phyloP scores from a whole-genome alignment of 371 early-diverging fungal genomes.

The Mucor lusitanicus region DNA sequence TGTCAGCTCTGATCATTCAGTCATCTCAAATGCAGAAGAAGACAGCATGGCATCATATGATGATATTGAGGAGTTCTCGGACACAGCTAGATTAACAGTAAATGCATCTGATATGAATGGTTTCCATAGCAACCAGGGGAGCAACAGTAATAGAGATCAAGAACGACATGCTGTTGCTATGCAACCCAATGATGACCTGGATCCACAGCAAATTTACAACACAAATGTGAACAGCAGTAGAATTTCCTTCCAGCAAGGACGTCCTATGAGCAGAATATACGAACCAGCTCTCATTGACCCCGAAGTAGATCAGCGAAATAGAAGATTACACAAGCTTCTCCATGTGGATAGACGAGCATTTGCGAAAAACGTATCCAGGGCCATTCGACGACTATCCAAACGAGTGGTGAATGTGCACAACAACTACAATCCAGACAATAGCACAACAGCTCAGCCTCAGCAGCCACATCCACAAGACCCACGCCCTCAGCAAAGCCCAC shows the following conservation, averaged over 20 bases:
- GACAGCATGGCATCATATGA: slow-evolving; percentile 8
- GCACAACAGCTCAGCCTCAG: background rate
- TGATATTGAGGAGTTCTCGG: slow-evolving; percentile 37
- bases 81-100: slow-evolving; percentile 41
- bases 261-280: slow-evolving; percentile 12
- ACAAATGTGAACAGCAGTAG: background rate
- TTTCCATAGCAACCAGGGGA: background rate
- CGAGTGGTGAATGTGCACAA: slow-evolving; percentile 38
- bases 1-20: background rate
- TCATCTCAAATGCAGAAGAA: background rate
- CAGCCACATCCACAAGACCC: background rate
- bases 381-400: slow-evolving; percentile 28
- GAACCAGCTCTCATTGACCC: slow-evolving; percentile 29
- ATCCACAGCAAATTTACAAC: slow-evolving; percentile 1
- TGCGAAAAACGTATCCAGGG: slow-evolving; percentile 12
- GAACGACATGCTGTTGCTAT: background rate
- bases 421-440: slow-evolving; percentile 5
- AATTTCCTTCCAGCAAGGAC: slow-evolving; percentile 6
- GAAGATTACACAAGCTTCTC: slow-evolving; percentile 4
- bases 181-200: background rate
- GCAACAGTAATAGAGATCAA: background rate
- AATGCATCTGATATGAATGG: slow-evolving; percentile 28
- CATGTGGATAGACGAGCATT: slow-evolving; percentile 4
- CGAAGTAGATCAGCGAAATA: slow-evolving; percentile 18
- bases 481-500: background rate